Evolutionary conservation across 495 filamentous ascomycete genomes (phyloP).

Genomic region (Talaromyces thailandensis): DNA sequence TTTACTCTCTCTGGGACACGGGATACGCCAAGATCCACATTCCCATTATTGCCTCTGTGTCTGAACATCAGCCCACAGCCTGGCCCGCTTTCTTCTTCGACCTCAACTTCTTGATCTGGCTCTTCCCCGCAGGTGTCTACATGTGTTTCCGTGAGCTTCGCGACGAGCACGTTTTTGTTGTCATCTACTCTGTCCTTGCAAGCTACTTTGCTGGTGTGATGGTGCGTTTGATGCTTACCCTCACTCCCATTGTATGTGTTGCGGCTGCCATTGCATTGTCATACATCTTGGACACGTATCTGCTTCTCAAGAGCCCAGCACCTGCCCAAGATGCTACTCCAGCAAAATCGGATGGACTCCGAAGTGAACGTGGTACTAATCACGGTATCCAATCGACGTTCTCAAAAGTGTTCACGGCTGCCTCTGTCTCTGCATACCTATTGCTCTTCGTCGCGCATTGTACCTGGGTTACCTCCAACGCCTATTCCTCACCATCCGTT

Average conservation of each 20-base stretch:
- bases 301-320: slow-evolving; percentile 38
- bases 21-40: slow-evolving; percentile 99
- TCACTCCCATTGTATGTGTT: slow-evolving; percentile 95
- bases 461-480: slow-evolving; percentile 98
- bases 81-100: slow-evolving; percentile 99
- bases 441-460: slow-evolving; percentile 94
- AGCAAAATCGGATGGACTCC: slow-evolving; percentile 49
- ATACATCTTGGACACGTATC: slow-evolving; percentile 80
- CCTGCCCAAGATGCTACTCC: slow-evolving; percentile 34
- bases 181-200: slow-evolving; percentile 89
- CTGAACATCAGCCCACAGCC: slow-evolving; percentile 98
- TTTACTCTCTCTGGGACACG: slow-evolving; percentile 99
- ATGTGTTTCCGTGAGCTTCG: slow-evolving; percentile 90
- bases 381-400: slow-evolving; percentile 76
- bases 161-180: slow-evolving; percentile 97
- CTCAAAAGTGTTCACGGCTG: slow-evolving; percentile 69
- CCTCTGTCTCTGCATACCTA: slow-evolving; percentile 66
- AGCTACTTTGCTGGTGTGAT: slow-evolving; percentile 99
- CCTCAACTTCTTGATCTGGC: slow-evolving; percentile 95
- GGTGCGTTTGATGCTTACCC: slow-evolving; percentile 96
- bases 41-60: slow-evolving; percentile 98
- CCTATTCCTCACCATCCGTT: slow-evolving; percentile 96
- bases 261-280: slow-evolving; percentile 85
- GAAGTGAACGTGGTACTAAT: slow-evolving; percentile 60
- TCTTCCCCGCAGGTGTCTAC: slow-evolving; percentile 97